These are phyloP conservation scores for Ceratocystis harringtonii DNA, from an alignment of 2,329 filamentous ascomycete genomes.

Conservation along the genomic window DNA sequence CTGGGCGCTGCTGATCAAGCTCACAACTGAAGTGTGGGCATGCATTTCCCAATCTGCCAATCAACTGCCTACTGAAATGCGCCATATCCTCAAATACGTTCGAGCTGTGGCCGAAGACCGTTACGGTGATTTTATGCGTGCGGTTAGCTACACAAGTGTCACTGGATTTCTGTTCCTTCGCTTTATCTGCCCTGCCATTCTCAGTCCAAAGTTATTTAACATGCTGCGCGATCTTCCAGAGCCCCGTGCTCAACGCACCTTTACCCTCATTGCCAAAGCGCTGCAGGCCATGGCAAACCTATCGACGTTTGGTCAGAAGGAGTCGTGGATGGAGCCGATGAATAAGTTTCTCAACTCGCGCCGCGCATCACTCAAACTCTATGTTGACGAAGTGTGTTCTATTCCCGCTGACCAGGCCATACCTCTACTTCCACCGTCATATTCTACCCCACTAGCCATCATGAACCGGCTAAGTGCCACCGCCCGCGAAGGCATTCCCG, in stretches of 20 bases:
- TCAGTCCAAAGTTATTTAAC: constrained; percentile 89
- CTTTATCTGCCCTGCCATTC: constrained; percentile 90
- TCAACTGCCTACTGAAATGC: constrained; percentile 64
- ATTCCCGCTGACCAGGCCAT: constrained; percentile 57
- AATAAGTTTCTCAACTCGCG: constrained; percentile 69
- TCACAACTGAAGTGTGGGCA: constrained; percentile 75
- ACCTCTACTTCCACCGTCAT: constrained; percentile 40
- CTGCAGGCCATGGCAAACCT: constrained; percentile 83
- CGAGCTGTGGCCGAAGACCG: constrained; percentile 84
- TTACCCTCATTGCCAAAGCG: constrained; percentile 85
- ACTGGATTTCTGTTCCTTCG: constrained; percentile 88
- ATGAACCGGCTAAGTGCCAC: constrained; percentile 64
- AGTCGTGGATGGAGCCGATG: constrained; percentile 99
- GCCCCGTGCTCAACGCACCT: constrained; percentile 65
- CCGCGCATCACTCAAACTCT: constrained; percentile 67
- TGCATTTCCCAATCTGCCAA: constrained; percentile 61
- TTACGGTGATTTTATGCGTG: constrained; percentile 82
- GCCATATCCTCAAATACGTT: constrained; percentile 79
- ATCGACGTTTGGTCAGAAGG: constrained; percentile 81
- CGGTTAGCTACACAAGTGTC: constrained; percentile 83
- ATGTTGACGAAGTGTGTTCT: constrained; percentile 73
- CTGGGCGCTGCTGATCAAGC: constrained; percentile 60
- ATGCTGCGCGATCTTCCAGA: constrained; percentile 70
- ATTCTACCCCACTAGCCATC: constrained; percentile 85
- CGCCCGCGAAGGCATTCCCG: constrained; percentile 82